Conservation (phyloP, 1,139 yeast genomes). For the Schizosaccharomyces versatilis region DNA sequence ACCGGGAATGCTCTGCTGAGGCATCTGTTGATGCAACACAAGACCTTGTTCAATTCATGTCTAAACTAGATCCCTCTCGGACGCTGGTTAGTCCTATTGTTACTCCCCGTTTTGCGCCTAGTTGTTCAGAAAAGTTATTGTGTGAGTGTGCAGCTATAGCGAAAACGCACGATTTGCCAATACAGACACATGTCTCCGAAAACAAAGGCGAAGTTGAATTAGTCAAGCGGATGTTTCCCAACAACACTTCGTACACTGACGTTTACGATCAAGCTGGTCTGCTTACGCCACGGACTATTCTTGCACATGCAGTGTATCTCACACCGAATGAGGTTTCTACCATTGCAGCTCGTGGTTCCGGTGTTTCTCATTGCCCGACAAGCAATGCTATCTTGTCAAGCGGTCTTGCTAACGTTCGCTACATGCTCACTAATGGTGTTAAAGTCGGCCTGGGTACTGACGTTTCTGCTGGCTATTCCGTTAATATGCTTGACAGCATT, state of each 20-base stretch:
- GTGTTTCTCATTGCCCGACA: conserved; percentile 84
- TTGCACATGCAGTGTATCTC: conserved; percentile 80
- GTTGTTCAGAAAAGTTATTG: conserved; percentile 47
- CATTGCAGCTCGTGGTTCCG: conserved; percentile 33
- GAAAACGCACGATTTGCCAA: conserved; percentile 30
- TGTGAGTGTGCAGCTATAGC: conserved; percentile 42
- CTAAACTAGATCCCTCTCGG: conserved; percentile 28
- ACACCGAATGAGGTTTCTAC: conserved; percentile 38
- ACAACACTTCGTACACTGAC: conserved; percentile 42
- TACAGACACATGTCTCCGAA: conserved; percentile 82
- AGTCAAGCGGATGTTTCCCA: conserved; percentile 57
- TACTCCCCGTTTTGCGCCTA: conserved; percentile 89
- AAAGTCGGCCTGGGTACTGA: conserved; percentile 82
- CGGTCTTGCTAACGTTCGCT: conserved; percentile 71
- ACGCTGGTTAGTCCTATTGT: conserved; percentile 43
- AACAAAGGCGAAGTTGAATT: conserved; percentile 51
- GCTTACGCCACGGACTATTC: conserved; percentile 40
- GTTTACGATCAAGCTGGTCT: conserved; percentile 50
- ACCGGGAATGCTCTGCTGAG: conserved; percentile 37
- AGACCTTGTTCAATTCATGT: conserved; percentile 36
- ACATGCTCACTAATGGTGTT: conserved; percentile 41
- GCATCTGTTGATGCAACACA: conserved; percentile 34
- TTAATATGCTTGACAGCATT: conserved; percentile 53
- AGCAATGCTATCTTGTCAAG: conserved; percentile 74
- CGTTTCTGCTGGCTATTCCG: conserved; percentile 75